Evolutionary conservation across 164 flowering plant genomes (phyloP).

Genomic region (Umbellularia californica): DNA sequence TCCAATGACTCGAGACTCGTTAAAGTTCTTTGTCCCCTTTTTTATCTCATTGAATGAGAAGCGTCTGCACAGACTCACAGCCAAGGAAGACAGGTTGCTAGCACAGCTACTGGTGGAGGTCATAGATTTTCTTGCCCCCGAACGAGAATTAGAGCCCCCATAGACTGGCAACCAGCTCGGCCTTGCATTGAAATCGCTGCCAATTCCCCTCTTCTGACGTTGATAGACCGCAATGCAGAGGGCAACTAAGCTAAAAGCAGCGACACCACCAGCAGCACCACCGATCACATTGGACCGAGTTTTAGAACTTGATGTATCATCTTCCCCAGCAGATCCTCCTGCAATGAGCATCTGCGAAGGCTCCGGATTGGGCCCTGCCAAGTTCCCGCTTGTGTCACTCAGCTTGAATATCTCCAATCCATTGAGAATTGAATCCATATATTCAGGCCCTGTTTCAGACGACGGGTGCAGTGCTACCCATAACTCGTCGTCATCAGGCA

Average conservation of each 20-base stretch:
- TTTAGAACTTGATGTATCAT: background rate
- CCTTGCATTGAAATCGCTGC: constrained; percentile 3
- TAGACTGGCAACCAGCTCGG: constrained; percentile 49
- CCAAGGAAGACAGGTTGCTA: constrained; percentile 34
- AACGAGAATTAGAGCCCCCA: constrained; percentile 28
- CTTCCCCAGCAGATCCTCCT: constrained; percentile 13
- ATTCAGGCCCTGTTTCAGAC: constrained; percentile 30
- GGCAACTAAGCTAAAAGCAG: constrained; percentile 44
- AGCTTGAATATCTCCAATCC: constrained; percentile 86
- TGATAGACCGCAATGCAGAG: constrained; percentile 21
- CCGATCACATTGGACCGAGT: constrained; percentile 14
- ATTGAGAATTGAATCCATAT: constrained; percentile 52
- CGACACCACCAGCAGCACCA: constrained; percentile 51
- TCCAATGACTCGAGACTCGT: constrained; percentile 51
- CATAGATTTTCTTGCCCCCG: constrained; percentile 31
- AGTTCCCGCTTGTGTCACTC: constrained; percentile 29
- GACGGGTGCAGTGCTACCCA: constrained; percentile 48
- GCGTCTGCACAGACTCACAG: constrained; percentile 38
- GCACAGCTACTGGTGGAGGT: constrained; percentile 33
- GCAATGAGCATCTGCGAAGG: constrained; percentile 33
- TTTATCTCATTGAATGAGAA: constrained; percentile 47
- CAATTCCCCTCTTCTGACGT: constrained; percentile 5
- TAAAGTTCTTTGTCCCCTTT: constrained; percentile 44
- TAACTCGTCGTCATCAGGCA: constrained; percentile 31
- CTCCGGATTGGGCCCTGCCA: constrained; percentile 74